Percentiles rank a stretch among this genome's conserved stretches.
phyloP scores from a whole-genome alignment of 2,329 filamentous ascomycete species.

The Incumbomyces lentus region DNA sequence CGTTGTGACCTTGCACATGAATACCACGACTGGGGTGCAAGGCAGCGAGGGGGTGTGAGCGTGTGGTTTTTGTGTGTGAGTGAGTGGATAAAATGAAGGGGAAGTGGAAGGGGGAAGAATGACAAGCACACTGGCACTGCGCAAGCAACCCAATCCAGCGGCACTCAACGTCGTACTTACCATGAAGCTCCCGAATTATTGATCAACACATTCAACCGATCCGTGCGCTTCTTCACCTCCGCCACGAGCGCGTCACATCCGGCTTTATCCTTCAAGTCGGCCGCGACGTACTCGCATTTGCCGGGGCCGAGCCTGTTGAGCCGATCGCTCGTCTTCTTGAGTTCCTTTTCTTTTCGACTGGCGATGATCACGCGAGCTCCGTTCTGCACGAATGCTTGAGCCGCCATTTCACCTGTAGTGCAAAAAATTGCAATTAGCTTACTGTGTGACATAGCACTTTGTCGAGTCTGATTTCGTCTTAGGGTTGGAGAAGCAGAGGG shows the following conservation, averaged over 20 bases:
- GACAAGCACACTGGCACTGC: too few relatives aligned
- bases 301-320: conserved; percentile 43
- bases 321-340: conserved; percentile 36
- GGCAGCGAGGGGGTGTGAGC: too few relatives aligned
- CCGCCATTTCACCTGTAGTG: conserved; percentile 37
- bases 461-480: too few relatives aligned
- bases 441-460: too few relatives aligned
- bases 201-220: conserved; percentile 38
- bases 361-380: conserved; percentile 45
- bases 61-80: too few relatives aligned
- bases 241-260: conserved; percentile 39
- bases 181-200: conserved; percentile 46
- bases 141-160: too few relatives aligned
- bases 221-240: conserved; percentile 37
- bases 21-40: too few relatives aligned
- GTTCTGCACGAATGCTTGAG: conserved; percentile 43
- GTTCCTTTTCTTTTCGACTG: conserved; percentile 42
- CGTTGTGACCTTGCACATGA: too few relatives aligned
- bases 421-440: too few relatives aligned
- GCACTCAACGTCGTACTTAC: too few relatives aligned
- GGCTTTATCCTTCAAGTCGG: conserved; percentile 43
- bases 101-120: neutral
- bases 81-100: too few relatives aligned
- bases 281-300: conserved; percentile 41
- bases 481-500: too few relatives aligned